A percentile compares a stretch with the other conserved stretches of the same genome.
These are phyloP conservation scores for Phytophthora sp. DNA, from an alignment of 352 stramenopile genomes.

Conservation along the genomic window DNA sequence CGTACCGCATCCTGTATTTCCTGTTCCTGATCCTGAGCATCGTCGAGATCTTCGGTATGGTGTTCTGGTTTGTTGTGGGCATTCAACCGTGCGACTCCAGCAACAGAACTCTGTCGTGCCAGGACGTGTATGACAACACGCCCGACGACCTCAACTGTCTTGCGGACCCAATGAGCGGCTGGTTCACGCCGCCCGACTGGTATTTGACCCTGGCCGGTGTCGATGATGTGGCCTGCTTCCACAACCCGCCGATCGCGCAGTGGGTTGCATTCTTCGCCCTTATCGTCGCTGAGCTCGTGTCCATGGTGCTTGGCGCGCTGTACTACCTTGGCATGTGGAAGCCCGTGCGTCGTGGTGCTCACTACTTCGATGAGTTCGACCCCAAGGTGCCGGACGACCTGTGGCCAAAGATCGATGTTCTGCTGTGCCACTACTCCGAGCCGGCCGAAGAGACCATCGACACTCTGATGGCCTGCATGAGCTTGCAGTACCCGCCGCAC, in stretches of 20 bases:
- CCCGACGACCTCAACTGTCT: conserved; percentile 65
- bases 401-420: conserved; percentile 86
- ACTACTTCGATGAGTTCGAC: conserved; percentile 91
- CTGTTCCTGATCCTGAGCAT: conserved; percentile 76
- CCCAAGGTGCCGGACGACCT: conserved; percentile 80
- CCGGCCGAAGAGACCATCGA: conserved; percentile 86
- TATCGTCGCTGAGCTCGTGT: conserved; percentile 68
- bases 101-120: conserved; percentile 50
- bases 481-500: conserved; percentile 88
- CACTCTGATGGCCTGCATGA: conserved; percentile 88
- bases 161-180: conserved; percentile 62
- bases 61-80: conserved; percentile 86
- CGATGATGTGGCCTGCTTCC: conserved; percentile 80
- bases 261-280: conserved; percentile 86
- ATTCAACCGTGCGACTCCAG: conserved; percentile 75
- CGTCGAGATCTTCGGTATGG: conserved; percentile 69
- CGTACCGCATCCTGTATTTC: conserved; percentile 82
- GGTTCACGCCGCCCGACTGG: conserved; percentile 73
- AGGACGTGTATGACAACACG: conserved; percentile 65
- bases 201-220: conserved; percentile 78
- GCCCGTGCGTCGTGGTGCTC: conserved; percentile 80
- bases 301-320: conserved; percentile 68
- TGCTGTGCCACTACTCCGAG: conserved; percentile 86
- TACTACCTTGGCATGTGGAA: conserved; percentile 93
- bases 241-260: conserved; percentile 72